Base-by-base conservation (phyloP, 768 basidiomycete genomes). In the Boletellus sp. region DNA sequence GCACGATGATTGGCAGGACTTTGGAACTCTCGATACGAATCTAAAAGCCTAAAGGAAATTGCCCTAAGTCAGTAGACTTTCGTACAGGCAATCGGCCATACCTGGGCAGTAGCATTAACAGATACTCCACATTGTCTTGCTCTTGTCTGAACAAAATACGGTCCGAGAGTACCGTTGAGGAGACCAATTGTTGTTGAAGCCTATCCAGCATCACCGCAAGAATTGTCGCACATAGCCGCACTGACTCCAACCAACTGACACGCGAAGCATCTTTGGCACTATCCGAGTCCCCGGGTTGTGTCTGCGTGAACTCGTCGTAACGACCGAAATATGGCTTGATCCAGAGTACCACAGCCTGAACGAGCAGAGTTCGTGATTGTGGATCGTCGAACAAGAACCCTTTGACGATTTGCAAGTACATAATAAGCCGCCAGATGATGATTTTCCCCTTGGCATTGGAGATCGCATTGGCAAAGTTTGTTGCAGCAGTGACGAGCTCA, bases 321-420 rank as follows among this genome's bases (percentile, higher is more conserved):
- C 81, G 81, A 22, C 94, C 94, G 60, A 98, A 90, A 66, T 94
- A 85, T 2, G 94, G 92, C 64, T 94, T 95, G 57, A 98, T 86
- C 94, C 94, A 97, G 19, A 86, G 80, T 10, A 94, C 84, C 23
- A 97, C 83, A 17, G 86, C 83, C 55, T 96, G 94, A 7, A 95
- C 84, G 3, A 98, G 74, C 6, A 88, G 70, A 1, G 85, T 77
- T 24, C 95, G 83, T 13, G 88, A 85, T 47, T 89, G 78, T 1
- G 86, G 71, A 51, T 87, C 83, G 60, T 94, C 90, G 63, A 97
- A 95, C 42, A 94, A 68, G 68, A 90, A 88, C 19, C 88, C 84
- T 60, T 90, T 88, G 22, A 93, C 90, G 51, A 97, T 82, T 60
- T 95, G 93, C 33, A 94, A 76, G 62, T 94, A 90, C 83, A 96